Evolutionary conservation across 345 rosid genomes (phyloP), one percentile per base, ranked within the genome.

Genomic region (Rhodamnia rubescens): DNA sequence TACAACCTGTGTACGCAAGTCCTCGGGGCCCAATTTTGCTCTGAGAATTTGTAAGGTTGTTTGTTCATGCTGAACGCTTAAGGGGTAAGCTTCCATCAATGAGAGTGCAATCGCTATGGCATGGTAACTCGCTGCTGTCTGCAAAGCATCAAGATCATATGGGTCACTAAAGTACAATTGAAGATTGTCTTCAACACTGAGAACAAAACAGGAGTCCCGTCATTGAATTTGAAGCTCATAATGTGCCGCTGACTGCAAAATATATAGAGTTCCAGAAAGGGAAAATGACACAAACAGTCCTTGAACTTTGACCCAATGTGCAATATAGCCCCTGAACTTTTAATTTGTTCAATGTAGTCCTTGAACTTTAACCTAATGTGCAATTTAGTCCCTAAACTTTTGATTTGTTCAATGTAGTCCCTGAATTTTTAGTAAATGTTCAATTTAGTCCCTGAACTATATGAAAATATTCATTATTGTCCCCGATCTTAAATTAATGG

Each of bases 81-180:
- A 92, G 85, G 96, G 97, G 85, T 97, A 97, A 82, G 98, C 98
- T 90, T 96, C 99, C 99, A 97, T 97, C 93, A 97, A 90, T 47
- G 99, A 97, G 84, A 96, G 96, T n/a, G 99, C 98, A 93, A 97
- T 96, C 89, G 99, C 99, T 89, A 97, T 97, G 74, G 99, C 99
- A 92, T 97, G 99, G 92, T 97, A 97, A 90, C 98, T 97, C 88
- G 99, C 99, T 83, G 99, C 99, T 78, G 99, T 97, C 99, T 97
- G 93, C 56, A 82, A 64, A 88, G 59, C 85, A 90, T 84, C 44
- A 80, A 84, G 32, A 86, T 58, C 50, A 86, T 84, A 50, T 78
- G 88, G 64, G 83, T 51, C 69, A 59, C 88, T 83, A 55, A 56
- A 27, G 36, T 83, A 59, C 24, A 80, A 81, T 40, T 64, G 44